Percentiles rank a stretch among this genome's conserved stretches.
phyloP scores from a whole-genome alignment of 352 stramenopile genomes.

The Plasmopara viticola region DNA sequence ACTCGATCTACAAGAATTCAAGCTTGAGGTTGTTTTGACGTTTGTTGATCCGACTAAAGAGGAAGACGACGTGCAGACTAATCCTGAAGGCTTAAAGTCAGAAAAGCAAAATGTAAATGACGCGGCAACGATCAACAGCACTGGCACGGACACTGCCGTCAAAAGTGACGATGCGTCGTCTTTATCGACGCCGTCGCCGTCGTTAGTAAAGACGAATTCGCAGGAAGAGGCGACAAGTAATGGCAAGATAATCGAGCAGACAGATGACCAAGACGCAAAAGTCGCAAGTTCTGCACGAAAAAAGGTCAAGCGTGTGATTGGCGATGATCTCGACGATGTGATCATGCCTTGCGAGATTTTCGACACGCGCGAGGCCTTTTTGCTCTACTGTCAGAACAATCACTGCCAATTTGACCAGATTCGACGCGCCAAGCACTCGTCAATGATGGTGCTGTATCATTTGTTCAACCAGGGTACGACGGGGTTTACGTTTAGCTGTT shows the following conservation, averaged over 20 bases:
- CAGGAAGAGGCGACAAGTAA: constrained; percentile 6
- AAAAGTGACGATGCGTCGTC: constrained; percentile 9
- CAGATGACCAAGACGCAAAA: constrained; percentile 10
- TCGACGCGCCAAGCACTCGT: constrained; percentile 74
- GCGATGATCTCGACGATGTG: constrained; percentile 82
- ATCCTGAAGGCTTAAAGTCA: not conserved
- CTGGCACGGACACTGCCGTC: constrained; percentile 4
- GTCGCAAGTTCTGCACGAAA: constrained; percentile 12
- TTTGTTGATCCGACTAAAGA: constrained; percentile 46
- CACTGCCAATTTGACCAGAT: constrained; percentile 82
- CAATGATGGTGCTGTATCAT: constrained; percentile 84
- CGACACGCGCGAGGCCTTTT: constrained; percentile 85
- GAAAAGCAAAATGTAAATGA: constrained; percentile 22
- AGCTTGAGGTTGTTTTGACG: constrained; percentile 50
- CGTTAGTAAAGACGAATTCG: constrained; percentile 24
- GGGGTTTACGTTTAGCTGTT: constrained; percentile 97
- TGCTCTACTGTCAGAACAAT: constrained; percentile 88
- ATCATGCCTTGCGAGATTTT: constrained; percentile 98
- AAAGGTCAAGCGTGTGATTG: constrained; percentile 30
- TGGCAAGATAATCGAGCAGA: constrained; percentile 25
- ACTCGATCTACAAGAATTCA: constrained; percentile 78
- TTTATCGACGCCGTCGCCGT: constrained; percentile 1
- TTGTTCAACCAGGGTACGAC: constrained; percentile 93
- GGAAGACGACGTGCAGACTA: constrained; percentile 9
- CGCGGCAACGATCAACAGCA: constrained; percentile 6